phyloP scores from a whole-genome alignment of 371 early-diverging fungal species.

The Mucor irregularis region DNA sequence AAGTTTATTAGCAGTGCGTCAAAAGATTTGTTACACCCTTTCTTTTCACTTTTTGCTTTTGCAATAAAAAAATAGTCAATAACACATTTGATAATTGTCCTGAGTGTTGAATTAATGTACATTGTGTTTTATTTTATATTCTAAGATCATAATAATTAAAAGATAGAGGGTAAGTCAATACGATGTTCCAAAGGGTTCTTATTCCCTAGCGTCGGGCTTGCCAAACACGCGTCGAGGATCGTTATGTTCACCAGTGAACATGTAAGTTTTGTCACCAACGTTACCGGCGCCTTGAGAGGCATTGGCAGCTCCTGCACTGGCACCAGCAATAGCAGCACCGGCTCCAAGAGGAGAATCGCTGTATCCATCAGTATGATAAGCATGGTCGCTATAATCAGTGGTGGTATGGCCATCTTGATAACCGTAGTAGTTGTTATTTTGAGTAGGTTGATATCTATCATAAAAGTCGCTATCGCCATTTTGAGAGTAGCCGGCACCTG shows the following conservation, averaged over 20 bases:
- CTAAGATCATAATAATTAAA: neutral
- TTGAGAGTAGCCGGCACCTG: neutral
- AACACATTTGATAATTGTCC: neutral
- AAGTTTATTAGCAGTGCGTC: neutral
- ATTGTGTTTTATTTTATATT: neutral
- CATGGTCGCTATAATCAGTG: neutral
- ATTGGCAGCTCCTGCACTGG: neutral
- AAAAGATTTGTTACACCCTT: neutral
- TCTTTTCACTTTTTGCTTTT: neutral
- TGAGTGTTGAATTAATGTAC: neutral
- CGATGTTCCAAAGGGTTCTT: neutral
- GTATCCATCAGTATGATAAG: neutral
- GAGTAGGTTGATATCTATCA: neutral
- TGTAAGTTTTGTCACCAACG: neutral
- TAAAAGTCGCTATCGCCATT: neutral
- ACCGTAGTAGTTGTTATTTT: neutral
- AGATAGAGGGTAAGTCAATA: neutral
- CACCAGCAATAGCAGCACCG: neutral
- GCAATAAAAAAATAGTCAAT: neutral
- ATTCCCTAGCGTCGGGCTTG: conserved; percentile 11
- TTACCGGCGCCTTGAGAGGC: neutral
- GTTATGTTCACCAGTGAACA: neutral
- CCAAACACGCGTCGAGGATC: neutral
- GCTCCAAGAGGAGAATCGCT: too few species aligned
- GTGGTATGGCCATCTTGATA: neutral